Evolutionary conservation across 2,329 filamentous ascomycete genomes (phyloP).

Genomic region (Sporothrix schenckii): DNA sequence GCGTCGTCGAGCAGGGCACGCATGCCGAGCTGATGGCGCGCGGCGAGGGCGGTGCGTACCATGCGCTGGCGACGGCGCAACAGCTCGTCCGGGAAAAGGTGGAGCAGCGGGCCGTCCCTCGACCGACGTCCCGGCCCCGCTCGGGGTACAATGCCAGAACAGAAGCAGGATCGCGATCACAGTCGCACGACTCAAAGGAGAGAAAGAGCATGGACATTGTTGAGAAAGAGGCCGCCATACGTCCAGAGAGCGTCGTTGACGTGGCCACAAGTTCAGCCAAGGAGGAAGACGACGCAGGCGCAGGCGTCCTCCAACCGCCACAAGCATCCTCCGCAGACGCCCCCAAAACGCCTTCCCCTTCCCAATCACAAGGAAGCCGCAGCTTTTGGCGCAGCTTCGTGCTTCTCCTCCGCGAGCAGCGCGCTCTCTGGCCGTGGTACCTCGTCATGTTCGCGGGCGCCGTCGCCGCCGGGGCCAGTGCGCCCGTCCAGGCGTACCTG

Average conservation of each 20-base stretch:
- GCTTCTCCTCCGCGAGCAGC: slow-evolving; percentile 60
- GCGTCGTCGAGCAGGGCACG: slow-evolving; percentile 72
- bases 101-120: slow-evolving; percentile 1
- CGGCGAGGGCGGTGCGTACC: slow-evolving; percentile 65
- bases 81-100: slow-evolving; percentile 49
- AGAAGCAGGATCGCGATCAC: neutral
- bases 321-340: neutral
- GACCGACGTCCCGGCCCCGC: neutral
- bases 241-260: slow-evolving; percentile 2
- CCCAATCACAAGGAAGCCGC: slow-evolving; percentile 40
- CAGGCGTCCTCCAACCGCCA: neutral
- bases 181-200: slow-evolving; percentile 40
- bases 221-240: slow-evolving; percentile 34
- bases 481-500: slow-evolving; percentile 54
- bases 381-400: slow-evolving; percentile 59
- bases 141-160: neutral
- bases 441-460: slow-evolving; percentile 52
- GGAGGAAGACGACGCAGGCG: neutral
- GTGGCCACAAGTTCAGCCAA: neutral
- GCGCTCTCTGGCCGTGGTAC: slow-evolving; percentile 55
- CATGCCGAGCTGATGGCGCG: slow-evolving; percentile 70
- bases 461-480: slow-evolving; percentile 44
- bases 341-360: neutral
- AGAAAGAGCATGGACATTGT: slow-evolving; percentile 46
- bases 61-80: slow-evolving; percentile 67